These are phyloP conservation scores for Saccharomycopsis sp. DNA, from an alignment of 805 yeast genomes.

Conservation along the genomic window DNA sequence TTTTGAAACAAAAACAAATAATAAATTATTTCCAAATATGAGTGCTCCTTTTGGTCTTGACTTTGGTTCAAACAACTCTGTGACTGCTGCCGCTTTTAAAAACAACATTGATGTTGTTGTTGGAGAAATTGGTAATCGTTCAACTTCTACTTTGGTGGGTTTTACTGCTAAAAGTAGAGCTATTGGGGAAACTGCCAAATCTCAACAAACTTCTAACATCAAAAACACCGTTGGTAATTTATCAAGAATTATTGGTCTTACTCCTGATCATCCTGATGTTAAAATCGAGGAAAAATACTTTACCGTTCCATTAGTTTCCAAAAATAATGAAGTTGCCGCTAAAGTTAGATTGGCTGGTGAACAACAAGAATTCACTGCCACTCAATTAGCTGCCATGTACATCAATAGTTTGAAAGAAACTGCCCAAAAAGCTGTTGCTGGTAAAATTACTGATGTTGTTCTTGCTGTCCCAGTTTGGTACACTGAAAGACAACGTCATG, in stretches of 20 bases:
- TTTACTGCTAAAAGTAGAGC: conserved; percentile 83
- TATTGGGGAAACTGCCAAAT: conserved; percentile 93
- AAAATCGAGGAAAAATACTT: conserved; percentile 63
- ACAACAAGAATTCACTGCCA: conserved; percentile 67
- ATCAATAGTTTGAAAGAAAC: conserved; percentile 80
- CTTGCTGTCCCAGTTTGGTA: conserved; percentile 97
- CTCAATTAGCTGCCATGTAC: conserved; percentile 93
- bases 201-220: conserved; percentile 91
- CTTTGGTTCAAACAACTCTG: conserved; percentile 91
- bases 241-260: conserved; percentile 84
- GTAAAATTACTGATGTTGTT: conserved; percentile 76
- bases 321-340: conserved; percentile 70
- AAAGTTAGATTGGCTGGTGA: conserved; percentile 79
- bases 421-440: conserved; percentile 73
- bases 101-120: conserved; percentile 98
- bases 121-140: conserved; percentile 96
- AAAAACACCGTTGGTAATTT: conserved; percentile 94
- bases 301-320: conserved; percentile 56
- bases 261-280: conserved; percentile 65
- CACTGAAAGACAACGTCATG: conserved; percentile 93
- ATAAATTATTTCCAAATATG: too few relatives aligned
- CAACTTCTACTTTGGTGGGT: conserved; percentile 89
- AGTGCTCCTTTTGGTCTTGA: conserved; percentile 96
- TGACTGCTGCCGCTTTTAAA: conserved; percentile 93
- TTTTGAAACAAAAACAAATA: too few relatives aligned